A percentile compares a stretch with the other conserved stretches of the same genome.
Conservation (phyloP, 495 filamentous ascomycete species). For the Lophium mytilinum region DNA sequence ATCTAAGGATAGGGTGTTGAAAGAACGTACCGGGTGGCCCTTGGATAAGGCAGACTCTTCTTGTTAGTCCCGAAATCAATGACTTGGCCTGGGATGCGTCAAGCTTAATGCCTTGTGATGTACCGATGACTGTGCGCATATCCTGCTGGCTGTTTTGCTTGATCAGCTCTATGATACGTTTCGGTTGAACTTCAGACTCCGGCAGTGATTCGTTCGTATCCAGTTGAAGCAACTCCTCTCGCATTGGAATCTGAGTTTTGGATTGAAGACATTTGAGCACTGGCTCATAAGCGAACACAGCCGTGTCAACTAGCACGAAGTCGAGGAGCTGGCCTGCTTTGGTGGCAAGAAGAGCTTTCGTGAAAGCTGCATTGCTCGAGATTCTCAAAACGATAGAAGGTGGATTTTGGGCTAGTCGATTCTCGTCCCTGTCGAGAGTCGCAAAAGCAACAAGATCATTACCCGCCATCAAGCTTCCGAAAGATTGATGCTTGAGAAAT, state of each 20-base stretch:
- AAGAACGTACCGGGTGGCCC: conserved; percentile 59
- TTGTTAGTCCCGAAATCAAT: conserved; percentile 46
- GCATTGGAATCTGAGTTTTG: conserved; percentile 45
- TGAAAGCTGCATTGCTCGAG: conserved; percentile 36
- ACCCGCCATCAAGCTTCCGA: conserved; percentile 50
- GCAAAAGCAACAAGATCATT: conserved; percentile 53
- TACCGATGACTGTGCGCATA: conserved; percentile 30
- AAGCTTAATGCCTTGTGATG: conserved; percentile 37
- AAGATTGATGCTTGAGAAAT: conserved; percentile 51
- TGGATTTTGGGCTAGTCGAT: conserved; percentile 38
- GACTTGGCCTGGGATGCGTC: conserved; percentile 55
- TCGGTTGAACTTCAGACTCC: conserved; percentile 23
- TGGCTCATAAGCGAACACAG: conserved; percentile 67
- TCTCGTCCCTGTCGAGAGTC: conserved; percentile 50
- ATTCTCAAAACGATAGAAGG: conserved; percentile 50
- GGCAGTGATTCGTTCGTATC: conserved; percentile 16
- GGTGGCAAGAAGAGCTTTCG: conserved; percentile 34
- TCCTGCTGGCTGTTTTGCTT: conserved; percentile 13
- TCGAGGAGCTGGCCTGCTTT: conserved; percentile 37
- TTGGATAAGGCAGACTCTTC: conserved; percentile 57
- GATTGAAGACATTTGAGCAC: conserved; percentile 54
- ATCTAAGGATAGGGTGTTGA: conserved; percentile 26
- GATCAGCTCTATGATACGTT: conserved; percentile 22
- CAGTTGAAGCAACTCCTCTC: conserved; percentile 42
- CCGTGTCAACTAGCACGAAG: conserved; percentile 53